These are phyloP conservation scores for Endotrypanum monterogeii DNA, from an alignment of 208 protist genomes.

Conservation along the genomic window DNA sequence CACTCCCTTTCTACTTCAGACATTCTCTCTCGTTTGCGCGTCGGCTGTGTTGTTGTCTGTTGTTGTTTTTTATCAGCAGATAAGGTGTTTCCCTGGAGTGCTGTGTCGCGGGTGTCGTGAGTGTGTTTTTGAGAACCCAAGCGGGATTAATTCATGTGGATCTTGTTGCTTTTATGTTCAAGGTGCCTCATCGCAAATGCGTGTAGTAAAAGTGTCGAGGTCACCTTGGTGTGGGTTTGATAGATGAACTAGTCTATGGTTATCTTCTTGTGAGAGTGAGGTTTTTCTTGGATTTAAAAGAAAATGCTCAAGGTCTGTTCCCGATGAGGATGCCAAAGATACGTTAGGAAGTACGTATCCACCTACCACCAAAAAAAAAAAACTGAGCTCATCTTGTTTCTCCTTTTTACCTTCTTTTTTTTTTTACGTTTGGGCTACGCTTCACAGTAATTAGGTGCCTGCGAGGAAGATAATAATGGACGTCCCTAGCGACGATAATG, in stretches of 20 bases:
- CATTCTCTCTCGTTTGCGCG: background rate
- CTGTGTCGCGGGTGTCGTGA: background rate
- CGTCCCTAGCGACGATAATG: slow-evolving; percentile 77
- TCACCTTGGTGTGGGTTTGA: too few species aligned
- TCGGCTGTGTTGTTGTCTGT: background rate
- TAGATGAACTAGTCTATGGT: too few species aligned
- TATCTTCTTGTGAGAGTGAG: too few species aligned
- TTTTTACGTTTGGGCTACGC: background rate
- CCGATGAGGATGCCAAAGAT: too few species aligned
- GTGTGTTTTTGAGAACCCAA: background rate
- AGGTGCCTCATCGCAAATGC: too few species aligned
- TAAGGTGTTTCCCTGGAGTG: background rate
- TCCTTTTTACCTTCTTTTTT: background rate
- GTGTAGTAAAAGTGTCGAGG: background rate
- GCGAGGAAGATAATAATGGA: slow-evolving; percentile 44
- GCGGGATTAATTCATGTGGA: background rate
- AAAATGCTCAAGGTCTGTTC: too few species aligned
- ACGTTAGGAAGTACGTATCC: too few species aligned
- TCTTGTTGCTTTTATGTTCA: background rate
- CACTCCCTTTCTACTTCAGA: background rate
- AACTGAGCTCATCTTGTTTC: too few species aligned
- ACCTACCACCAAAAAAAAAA: background rate
- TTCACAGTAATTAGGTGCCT: background rate
- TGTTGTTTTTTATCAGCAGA: background rate
- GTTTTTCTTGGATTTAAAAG: too few species aligned